Evolutionary conservation across 768 basidiomycete species (phyloP), one percentile per base, ranked within the genome.

Genomic region (Suillus cothurnatus): DNA sequence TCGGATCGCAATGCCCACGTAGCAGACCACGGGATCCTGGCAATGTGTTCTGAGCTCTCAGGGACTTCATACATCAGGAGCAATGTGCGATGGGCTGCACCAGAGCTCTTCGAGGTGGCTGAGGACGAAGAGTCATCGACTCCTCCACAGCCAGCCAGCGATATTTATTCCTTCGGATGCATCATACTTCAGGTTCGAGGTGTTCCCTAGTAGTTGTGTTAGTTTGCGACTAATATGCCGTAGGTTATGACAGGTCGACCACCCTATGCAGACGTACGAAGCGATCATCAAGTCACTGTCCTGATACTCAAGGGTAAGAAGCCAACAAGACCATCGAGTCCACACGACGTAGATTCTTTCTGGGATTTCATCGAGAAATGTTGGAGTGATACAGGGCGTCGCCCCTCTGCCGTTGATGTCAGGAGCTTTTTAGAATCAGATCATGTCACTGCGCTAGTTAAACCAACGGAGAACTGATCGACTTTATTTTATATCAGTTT

Each of bases 61-160:
- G 67, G 64, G 14, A 69, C 66, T 19, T 67, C 69, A 43, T 61
- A 61, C 17, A 61, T 72, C 61, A 75, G 58, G 12, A 58, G 6
- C 39, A 59, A 59, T 66, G 77, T 82, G 41, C 77, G 83, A 1
- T 83, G 82, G 81, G 79, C 81, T n/a, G 83, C 82, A 49, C 71
- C 81, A 1, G 68, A 76, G 21, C 69, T 83, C 3, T 82, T 80
- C 64, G 72, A 70, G 19, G 34, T 69, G n/a, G 64, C 71, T 8
- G 71, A 76, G 36, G 19, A 38, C 23, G 57, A 58, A 39, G 57
- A 58, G 23, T 28, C 23, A 9, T 58, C 4, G 17, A 5, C 17
- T 28, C 6, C 32, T 23, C 57, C 36, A 19, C 19, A 39, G 23
- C 17, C 36, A 28, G 57, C 36, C 1, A 58, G 57, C 5, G 74